Evolutionary conservation across 1,139 yeast genomes (phyloP), one percentile per base, ranked within the genome.

Genomic region (Protomyces gravidus): DNA sequence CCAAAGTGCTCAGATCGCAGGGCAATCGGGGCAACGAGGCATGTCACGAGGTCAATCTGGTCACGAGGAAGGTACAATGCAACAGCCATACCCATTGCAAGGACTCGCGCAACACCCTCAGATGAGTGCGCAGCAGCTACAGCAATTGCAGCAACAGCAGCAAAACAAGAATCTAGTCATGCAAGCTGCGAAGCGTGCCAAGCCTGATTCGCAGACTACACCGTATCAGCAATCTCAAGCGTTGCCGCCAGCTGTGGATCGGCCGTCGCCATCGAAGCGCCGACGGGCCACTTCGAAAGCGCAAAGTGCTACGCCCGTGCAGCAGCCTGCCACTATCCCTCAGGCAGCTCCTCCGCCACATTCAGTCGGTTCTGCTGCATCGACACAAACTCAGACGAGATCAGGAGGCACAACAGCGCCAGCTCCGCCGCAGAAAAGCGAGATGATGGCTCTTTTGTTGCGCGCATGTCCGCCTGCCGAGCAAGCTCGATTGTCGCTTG

Each of bases 391-490:
- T 2, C 6, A 3, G 19, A 17, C 42, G 13, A 5, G 36, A 5
- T 15, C 36, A 7, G 17, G 17, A 5, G 21, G 23, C 9, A n/a
- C n/a, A n/a, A n/a, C n/a, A n/a, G 21, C 42, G 17, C 15, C 42
- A 3, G 51, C 25, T 13, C 55, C 47, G 21, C 17, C 46, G 11
- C 51, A 53, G 17, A 53, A 53, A 27, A 39, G 46, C 9, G 51
- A 53, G 28, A 28, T 53, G 47, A 53, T 53, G 58, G 46, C 47
- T 25, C 21, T 53, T 17, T 32, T 53, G 7, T 21, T 53, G 28
- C 39, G 40, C 13, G 48, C 51, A 13, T 46, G 51, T 46, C 51
- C 58, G 23, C 46, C 40, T 9, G 45, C 45, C 3, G 50, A 46
- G 42, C 58, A 53, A 46, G 46, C 39, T 26, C 36, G 50, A 17